Percentiles rank a stretch among this genome's conserved stretches.
phyloP scores from a whole-genome alignment of 441 rosid species.

The Populus hybrid region DNA sequence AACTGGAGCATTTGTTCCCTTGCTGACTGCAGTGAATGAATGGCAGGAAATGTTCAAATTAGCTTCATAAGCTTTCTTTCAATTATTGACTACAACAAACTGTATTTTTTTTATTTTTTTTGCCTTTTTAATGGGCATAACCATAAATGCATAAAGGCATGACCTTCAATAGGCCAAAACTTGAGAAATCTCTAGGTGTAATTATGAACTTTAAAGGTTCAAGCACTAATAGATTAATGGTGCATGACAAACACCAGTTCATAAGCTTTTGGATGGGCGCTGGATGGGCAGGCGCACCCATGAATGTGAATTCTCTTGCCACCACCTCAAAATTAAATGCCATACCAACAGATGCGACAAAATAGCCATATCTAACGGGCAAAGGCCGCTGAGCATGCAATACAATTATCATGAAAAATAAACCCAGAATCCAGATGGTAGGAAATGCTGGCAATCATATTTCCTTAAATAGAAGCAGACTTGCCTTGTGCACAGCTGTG shows the following conservation, averaged over 20 bases:
- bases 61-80: conserved; percentile 4
- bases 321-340: not conserved
- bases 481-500: conserved; percentile 64
- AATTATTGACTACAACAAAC: not conserved
- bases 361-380: conserved; percentile 7
- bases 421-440: not conserved
- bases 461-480: conserved; percentile 19
- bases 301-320: not conserved
- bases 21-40: conserved; percentile 40
- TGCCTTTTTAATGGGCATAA: not conserved
- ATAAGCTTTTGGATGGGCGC: not conserved
- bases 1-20: conserved; percentile 49
- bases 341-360: not conserved
- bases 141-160: not conserved
- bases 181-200: not conserved
- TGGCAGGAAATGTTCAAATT: conserved; percentile 13
- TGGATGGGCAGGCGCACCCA: not conserved
- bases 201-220: not conserved
- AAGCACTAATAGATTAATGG: not conserved
- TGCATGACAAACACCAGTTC: not conserved
- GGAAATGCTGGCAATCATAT: conserved; percentile 2
- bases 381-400: not conserved
- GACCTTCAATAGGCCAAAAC: not conserved
- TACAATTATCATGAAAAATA: not conserved
- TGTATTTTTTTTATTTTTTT: not conserved